Percentiles rank a stretch among this genome's conserved stretches.
Conservation (phyloP, 225 moss, liverwort and hornwort species). For the Straminergon stramineum region DNA sequence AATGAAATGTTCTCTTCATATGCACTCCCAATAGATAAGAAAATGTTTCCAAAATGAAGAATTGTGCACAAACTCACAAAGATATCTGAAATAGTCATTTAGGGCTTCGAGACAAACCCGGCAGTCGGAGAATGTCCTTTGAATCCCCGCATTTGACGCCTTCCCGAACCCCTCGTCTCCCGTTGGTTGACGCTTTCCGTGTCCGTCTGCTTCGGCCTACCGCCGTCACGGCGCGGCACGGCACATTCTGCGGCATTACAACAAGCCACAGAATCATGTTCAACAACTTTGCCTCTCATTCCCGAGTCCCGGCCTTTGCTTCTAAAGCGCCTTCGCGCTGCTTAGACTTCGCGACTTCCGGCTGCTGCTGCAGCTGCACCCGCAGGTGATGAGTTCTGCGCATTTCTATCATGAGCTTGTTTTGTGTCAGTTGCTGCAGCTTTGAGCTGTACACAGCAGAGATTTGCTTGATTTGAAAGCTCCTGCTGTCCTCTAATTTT, state of each 20-base stretch:
- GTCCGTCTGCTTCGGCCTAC: neutral
- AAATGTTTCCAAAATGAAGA: neutral
- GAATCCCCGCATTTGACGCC: neutral
- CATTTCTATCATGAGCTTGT: neutral
- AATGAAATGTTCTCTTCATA: neutral
- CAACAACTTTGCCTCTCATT: neutral
- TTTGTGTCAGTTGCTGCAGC: neutral
- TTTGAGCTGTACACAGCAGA: neutral
- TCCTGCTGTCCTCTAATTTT: neutral
- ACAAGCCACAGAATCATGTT: neutral
- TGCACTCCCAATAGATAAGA: neutral
- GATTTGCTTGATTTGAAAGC: neutral
- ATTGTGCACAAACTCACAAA: neutral
- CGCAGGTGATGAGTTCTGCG: neutral
- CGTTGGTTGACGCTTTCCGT: neutral
- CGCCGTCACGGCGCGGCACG: neutral
- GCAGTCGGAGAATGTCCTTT: neutral
- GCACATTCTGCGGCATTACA: slow-evolving; percentile 1
- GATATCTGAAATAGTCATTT: neutral
- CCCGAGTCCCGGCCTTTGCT: neutral
- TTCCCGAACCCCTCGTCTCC: neutral
- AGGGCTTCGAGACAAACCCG: neutral
- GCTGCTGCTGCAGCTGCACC: neutral
- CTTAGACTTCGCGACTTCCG: neutral
- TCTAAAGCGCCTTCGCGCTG: neutral